A percentile compares a stretch with the other conserved stretches of the same genome.
Evolutionary conservation across 1,139 yeast species (phyloP).

Genomic region (Saccharomycopsis hybrid): DNA sequence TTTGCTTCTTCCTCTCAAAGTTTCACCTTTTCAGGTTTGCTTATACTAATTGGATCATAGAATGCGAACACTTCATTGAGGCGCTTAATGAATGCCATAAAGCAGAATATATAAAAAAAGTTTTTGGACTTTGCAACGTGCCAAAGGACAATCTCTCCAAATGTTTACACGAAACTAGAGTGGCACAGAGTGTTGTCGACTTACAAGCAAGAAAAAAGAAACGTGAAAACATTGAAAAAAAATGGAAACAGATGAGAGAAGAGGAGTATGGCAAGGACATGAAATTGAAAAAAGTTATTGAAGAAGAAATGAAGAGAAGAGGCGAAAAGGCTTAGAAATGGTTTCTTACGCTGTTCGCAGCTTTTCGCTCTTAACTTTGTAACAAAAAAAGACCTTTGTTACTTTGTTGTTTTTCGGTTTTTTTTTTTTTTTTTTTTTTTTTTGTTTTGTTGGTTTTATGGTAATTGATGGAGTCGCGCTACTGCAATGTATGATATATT

Average conservation of each 20-base stretch:
- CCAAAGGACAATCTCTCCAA: slow-evolving; percentile 71
- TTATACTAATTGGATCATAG: slow-evolving; percentile 27
- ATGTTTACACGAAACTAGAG: slow-evolving; percentile 76
- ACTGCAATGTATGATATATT: too few species aligned
- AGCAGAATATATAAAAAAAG: slow-evolving; percentile 60
- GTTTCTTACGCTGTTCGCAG: not conserved
- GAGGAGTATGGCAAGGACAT: slow-evolving; percentile 77
- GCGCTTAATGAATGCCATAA: slow-evolving; percentile 89
- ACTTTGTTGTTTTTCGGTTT: too few species aligned
- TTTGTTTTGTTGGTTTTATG: too few species aligned
- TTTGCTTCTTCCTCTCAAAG: not conserved
- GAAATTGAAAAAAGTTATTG: slow-evolving; percentile 61
- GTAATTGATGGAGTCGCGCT: too few species aligned
- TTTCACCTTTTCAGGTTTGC: not conserved
- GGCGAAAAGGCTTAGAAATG: too few species aligned
- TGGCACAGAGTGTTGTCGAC: slow-evolving; percentile 56
- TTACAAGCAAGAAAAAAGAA: slow-evolving; percentile 52
- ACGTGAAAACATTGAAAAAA: slow-evolving; percentile 46
- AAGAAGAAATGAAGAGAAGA: slow-evolving; percentile 34
- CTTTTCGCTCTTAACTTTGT: not conserved
- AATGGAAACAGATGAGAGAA: slow-evolving; percentile 59
- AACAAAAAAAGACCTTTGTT: too few species aligned
- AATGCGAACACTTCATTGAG: slow-evolving; percentile 75
- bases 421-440: too few species aligned
- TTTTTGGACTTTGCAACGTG: slow-evolving; percentile 82